Conservation (phyloP, 805 yeast genomes). For the Yamadazyma insecticola region DNA sequence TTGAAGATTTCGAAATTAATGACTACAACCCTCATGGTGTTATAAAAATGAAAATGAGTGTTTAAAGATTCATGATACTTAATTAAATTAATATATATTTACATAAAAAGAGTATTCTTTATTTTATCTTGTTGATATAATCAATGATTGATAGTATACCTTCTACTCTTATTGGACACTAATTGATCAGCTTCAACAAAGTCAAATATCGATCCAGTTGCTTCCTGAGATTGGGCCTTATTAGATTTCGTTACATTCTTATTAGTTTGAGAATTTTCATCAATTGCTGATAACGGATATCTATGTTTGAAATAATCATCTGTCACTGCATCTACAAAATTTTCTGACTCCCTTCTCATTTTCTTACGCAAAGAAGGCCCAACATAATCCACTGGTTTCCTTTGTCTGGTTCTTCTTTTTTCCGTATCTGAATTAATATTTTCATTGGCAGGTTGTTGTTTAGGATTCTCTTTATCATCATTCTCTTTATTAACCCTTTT, state of each 20-base stretch:
- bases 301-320: conserved; percentile 19
- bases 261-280: conserved; percentile 15
- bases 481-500: no score
- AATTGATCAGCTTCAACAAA: no score
- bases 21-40: conserved; percentile 78
- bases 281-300: conserved; percentile 5
- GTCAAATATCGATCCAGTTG: conserved; percentile 39
- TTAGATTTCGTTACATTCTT: conserved; percentile 24
- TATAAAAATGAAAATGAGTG: conserved; percentile 97
- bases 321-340: conserved; percentile 57
- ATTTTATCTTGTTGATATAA: no score
- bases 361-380: conserved; percentile 64
- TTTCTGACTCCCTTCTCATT: conserved; percentile 61
- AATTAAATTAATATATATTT: conserved; percentile 5
- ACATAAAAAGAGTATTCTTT: background rate
- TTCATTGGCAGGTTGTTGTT: background rate
- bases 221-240: background rate
- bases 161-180: conserved; percentile 10
- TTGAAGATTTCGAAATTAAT: conserved; percentile 79
- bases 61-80: conserved; percentile 47
- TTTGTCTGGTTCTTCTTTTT: conserved; percentile 30
- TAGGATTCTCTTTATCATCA: background rate
- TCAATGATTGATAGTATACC: conserved; percentile 7
- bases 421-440: no score
- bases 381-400: conserved; percentile 59